These are phyloP conservation scores for Lactifluus piperatus DNA, from an alignment of 768 basidiomycete genomes.

Conservation along the genomic window DNA sequence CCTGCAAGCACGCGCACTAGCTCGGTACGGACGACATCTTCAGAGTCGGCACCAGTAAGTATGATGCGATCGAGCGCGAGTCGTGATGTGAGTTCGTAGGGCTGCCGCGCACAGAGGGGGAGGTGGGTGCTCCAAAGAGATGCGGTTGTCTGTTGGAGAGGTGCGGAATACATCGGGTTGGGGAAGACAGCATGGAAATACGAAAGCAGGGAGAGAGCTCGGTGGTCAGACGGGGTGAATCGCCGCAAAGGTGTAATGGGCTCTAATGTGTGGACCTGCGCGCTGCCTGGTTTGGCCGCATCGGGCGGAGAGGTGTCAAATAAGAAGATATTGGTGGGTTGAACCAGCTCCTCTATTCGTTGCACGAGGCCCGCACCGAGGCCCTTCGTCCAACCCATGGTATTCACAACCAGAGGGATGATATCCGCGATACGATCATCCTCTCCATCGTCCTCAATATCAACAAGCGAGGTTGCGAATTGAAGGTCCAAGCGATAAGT, in stretches of 20 bases:
- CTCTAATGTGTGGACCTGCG: slow-evolving; percentile 38
- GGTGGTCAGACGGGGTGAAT: slow-evolving; percentile 59
- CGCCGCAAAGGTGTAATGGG: slow-evolving; percentile 35
- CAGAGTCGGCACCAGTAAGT: slow-evolving; percentile 63
- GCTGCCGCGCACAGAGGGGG: slow-evolving; percentile 59
- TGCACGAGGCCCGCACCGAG: slow-evolving; percentile 73
- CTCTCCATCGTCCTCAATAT: slow-evolving; percentile 22
- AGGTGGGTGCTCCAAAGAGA: slow-evolving; percentile 54
- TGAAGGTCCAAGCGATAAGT: slow-evolving; percentile 64
- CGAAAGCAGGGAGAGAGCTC: slow-evolving; percentile 60
- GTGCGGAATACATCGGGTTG: slow-evolving; percentile 20
- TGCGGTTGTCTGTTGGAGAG: slow-evolving; percentile 28
- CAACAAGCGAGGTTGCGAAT: slow-evolving; percentile 28
- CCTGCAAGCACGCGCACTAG: slow-evolving; percentile 68
- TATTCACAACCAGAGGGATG: slow-evolving; percentile 87
- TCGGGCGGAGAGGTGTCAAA: slow-evolving; percentile 25
- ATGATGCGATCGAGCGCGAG: slow-evolving; percentile 54
- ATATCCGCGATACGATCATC: slow-evolving; percentile 40
- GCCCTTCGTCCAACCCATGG: slow-evolving; percentile 96
- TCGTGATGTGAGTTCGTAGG: slow-evolving; percentile 60
- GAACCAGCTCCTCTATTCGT: slow-evolving; percentile 58
- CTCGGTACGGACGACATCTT: slow-evolving; percentile 70
- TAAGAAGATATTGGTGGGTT: slow-evolving; percentile 53
- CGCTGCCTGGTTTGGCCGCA: not conserved
- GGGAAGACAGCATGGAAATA: slow-evolving; percentile 58